Evolutionary conservation across 2,329 filamentous ascomycete genomes (phyloP), one percentile per base, ranked within the genome.

Genomic region (Davidsoniella eucalypti): DNA sequence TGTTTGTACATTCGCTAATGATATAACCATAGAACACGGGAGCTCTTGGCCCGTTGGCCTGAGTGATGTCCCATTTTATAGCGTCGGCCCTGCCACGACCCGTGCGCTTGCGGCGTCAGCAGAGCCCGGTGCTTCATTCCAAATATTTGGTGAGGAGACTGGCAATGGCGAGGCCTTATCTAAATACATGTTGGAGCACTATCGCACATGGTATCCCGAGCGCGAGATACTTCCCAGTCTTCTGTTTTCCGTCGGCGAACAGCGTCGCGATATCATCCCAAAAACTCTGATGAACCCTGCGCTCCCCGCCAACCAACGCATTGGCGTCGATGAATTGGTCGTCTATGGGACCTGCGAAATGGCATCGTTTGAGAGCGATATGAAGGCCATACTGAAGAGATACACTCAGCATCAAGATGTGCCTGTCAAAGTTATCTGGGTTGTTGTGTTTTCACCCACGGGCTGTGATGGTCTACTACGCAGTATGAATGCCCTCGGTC

Each of bases 191-290:
- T 69, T 94, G 5, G 66, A 78, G 2, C 83, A 94, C 61, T 94
- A 94, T 60, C 75, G 58, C 21, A 59, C 65, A 46, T 73, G 70
- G 69, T 72, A 76, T 55, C 55, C 60, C 36, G 61, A 61, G 37
- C 60, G 63, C 46, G 45, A 61, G 9, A 58, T 56, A 12, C 77
- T 78, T 57, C 78, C 77, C 0, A 74, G 82, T 0, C 63, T 96
- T 4, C 67, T 96, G 1, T 98, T 96, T 62, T 73, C 93, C 12
- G 87, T 94, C 0, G 92, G 92, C 17, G 90, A 95, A 61, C 84
- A 88, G 61, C 76, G 87, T 50, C 71, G 92, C 42, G 92, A 96
- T 61, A 78, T 94, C 56, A 94, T 98, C 55, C 88, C 92, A 1
- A 84, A 76, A 57, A 86, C 77, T 1, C 67, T 96, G 37, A 84